Percentiles rank a stretch among this genome's conserved stretches.
Conservation (phyloP, 257 asterid species). For the Hygrophila difformis region DNA sequence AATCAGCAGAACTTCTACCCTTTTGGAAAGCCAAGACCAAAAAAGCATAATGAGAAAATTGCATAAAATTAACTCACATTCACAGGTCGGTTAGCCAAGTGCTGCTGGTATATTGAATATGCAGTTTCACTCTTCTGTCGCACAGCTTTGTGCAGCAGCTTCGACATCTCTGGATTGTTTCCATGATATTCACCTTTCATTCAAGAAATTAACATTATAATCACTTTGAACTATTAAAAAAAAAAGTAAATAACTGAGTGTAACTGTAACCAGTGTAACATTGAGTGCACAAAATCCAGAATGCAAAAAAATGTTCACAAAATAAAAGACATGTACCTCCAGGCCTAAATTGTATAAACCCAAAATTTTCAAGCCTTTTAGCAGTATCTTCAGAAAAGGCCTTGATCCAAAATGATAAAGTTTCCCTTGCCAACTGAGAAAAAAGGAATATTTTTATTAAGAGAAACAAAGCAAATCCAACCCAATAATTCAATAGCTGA, state of each 20-base stretch:
- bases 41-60: background rate
- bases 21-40: conserved; percentile 1
- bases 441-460: background rate
- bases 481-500: too few relatives aligned
- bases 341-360: conserved; percentile 93
- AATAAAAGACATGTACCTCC: conserved; percentile 59
- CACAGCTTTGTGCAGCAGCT: conserved; percentile 97
- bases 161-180: conserved; percentile 98
- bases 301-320: conserved; percentile 3
- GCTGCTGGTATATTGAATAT: conserved; percentile 88
- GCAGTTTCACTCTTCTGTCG: conserved; percentile 87
- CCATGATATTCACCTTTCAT: conserved; percentile 89
- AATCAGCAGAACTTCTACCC: too few relatives aligned
- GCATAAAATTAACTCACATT: conserved; percentile 51
- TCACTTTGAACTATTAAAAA: background rate
- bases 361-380: conserved; percentile 94
- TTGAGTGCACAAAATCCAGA: conserved; percentile 7
- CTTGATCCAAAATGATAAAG: conserved; percentile 92
- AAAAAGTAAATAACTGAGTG: background rate
- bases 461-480: background rate
- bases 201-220: conserved; percentile 15
- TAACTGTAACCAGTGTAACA: background rate
- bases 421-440: conserved; percentile 93
- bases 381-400: conserved; percentile 98
- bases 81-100: conserved; percentile 92